These are phyloP conservation scores for Candida nonsorbophila DNA, from an alignment of 805 yeast species.

Conservation along the genomic window DNA sequence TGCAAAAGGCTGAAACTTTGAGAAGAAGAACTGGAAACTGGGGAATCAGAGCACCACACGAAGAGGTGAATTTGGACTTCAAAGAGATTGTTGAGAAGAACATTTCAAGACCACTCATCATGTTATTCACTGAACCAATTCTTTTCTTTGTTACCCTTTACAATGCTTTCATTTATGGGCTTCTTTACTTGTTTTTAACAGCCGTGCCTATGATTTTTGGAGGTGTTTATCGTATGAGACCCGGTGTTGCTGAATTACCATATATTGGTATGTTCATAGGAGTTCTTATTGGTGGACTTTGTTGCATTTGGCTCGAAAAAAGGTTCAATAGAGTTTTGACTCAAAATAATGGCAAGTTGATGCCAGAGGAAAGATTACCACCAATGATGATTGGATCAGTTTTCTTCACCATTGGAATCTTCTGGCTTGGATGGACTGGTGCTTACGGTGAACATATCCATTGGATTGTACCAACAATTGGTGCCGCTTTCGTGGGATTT, in stretches of 20 bases:
- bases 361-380: slow-evolving; percentile 77
- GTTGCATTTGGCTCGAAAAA: slow-evolving; percentile 51
- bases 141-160: slow-evolving; percentile 38
- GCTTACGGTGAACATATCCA: slow-evolving; percentile 65
- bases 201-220: slow-evolving; percentile 44
- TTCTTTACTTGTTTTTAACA: slow-evolving; percentile 41
- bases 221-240: slow-evolving; percentile 50
- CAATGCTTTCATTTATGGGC: slow-evolving; percentile 46
- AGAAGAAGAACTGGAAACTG: slow-evolving; percentile 37
- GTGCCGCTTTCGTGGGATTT: slow-evolving; percentile 35
- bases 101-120: slow-evolving; percentile 30
- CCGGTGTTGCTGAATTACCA: slow-evolving; percentile 72
- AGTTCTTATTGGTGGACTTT: slow-evolving; percentile 49
- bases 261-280: slow-evolving; percentile 75
- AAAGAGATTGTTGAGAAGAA: slow-evolving; percentile 32
- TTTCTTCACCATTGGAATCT: slow-evolving; percentile 68
- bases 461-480: slow-evolving; percentile 63
- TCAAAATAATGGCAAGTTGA: slow-evolving; percentile 50
- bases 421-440: slow-evolving; percentile 91
- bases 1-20: slow-evolving; percentile 25
- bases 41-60: slow-evolving; percentile 36
- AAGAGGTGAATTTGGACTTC: slow-evolving; percentile 23
- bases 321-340: slow-evolving; percentile 43
- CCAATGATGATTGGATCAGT: slow-evolving; percentile 73
- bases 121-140: slow-evolving; percentile 39